Conservation (phyloP, 2,329 filamentous ascomycete species). For the Penicillium griseofulvum region DNA sequence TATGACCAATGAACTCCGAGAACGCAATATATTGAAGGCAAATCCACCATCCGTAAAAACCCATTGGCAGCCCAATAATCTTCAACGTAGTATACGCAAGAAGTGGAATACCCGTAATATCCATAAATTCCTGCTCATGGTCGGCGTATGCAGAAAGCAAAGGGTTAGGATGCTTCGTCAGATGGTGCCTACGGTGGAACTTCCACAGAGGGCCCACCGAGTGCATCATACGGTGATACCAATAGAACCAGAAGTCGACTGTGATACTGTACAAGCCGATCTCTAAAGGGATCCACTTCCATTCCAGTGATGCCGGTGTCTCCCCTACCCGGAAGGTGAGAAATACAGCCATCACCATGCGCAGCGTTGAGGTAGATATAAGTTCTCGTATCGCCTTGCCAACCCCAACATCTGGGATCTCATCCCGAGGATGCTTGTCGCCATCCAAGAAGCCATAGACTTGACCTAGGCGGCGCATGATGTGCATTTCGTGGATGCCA, state of each 20-base stretch:
- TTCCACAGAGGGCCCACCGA: slow-evolving; percentile 40
- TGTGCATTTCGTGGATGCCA: slow-evolving; percentile 39
- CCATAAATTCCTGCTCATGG: slow-evolving; percentile 42
- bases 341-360: slow-evolving; percentile 31
- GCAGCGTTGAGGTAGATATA: slow-evolving; percentile 29
- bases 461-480: slow-evolving; percentile 39
- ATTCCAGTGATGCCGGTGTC: slow-evolving; percentile 24
- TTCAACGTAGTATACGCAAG: slow-evolving; percentile 38
- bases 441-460: slow-evolving; percentile 44
- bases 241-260: slow-evolving; percentile 13
- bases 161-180: slow-evolving; percentile 46
- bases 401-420: slow-evolving; percentile 41
- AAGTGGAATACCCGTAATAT: slow-evolving; percentile 41
- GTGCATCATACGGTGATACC: slow-evolving; percentile 44
- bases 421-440: slow-evolving; percentile 44
- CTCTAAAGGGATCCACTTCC: slow-evolving; percentile 16
- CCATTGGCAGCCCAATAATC: slow-evolving; percentile 39
- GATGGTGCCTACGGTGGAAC: slow-evolving; percentile 44
- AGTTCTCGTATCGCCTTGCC: slow-evolving; percentile 32
- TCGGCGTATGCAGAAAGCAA: slow-evolving; percentile 44
- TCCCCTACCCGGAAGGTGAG: slow-evolving; percentile 23
- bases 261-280: slow-evolving; percentile 14
- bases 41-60: slow-evolving; percentile 48
- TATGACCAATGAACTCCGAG: slow-evolving; percentile 14
- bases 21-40: slow-evolving; percentile 46